Conservation (phyloP, 169 alveolate genomes). For the Plasmodium yoelii region DNA sequence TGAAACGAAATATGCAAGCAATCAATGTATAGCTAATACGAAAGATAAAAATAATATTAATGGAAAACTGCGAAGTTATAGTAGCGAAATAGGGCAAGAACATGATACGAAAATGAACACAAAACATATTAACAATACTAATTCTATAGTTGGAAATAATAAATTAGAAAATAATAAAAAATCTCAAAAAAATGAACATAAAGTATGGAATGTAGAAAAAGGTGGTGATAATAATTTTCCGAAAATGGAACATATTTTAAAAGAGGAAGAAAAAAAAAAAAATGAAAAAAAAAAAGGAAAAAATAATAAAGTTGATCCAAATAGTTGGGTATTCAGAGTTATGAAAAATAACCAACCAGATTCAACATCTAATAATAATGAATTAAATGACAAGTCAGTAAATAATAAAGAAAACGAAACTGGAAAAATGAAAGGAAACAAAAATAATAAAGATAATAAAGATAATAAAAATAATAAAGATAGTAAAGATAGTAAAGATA, state of each 20-base stretch:
- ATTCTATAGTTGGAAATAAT: background rate
- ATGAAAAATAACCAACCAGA: slow-evolving; percentile 24
- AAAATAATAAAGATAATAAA: no score
- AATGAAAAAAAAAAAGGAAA: slow-evolving; percentile 35
- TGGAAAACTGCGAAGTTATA: no score
- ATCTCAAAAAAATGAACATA: slow-evolving; percentile 8
- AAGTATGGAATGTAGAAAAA: slow-evolving; percentile 18
- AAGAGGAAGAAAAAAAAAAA: slow-evolving; percentile 27
- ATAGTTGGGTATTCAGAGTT: slow-evolving; percentile 69
- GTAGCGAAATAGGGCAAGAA: no score
- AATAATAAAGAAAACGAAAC: background rate
- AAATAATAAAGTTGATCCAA: slow-evolving; percentile 37
- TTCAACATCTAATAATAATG: background rate
- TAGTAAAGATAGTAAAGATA: no score
- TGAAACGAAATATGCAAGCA: no score
- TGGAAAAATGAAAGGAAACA: background rate
- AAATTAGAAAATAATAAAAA: slow-evolving; percentile 10
- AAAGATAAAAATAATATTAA: no score
- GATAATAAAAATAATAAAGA: no score
- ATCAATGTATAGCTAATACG: no score
- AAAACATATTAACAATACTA: background rate
- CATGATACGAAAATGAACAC: background rate
- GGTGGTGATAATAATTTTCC: background rate
- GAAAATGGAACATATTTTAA: slow-evolving; percentile 11
- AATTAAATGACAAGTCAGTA: background rate